phyloP scores from a whole-genome alignment of 2,329 filamentous ascomycete genomes.

The Clonostachys solani region DNA sequence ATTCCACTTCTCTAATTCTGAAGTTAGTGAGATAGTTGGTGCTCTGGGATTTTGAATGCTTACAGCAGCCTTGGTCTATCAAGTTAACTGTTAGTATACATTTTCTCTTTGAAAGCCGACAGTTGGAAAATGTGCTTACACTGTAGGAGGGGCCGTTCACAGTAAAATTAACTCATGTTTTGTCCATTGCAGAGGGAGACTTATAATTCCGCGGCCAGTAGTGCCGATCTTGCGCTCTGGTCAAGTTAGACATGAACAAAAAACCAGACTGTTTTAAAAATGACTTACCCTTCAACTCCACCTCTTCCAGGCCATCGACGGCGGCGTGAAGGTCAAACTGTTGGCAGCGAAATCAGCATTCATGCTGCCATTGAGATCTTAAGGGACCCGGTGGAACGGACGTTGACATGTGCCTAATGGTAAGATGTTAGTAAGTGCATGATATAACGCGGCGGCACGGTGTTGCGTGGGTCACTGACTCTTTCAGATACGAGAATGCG shows the following conservation, averaged over 20 bases:
- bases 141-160: constrained; percentile 1
- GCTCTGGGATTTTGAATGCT: background rate
- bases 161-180: too few relatives aligned
- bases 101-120: background rate
- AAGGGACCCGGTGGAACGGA: too few relatives aligned
- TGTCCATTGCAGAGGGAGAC: too few relatives aligned
- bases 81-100: background rate
- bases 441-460: too few relatives aligned
- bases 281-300: constrained; percentile 27
- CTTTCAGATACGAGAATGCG: constrained; percentile 61
- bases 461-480: constrained; percentile 10
- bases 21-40: background rate
- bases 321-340: constrained; percentile 61
- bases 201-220: constrained; percentile 2
- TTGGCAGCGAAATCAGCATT: constrained; percentile 37
- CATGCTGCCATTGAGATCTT: too few relatives aligned
- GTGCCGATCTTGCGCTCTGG: constrained; percentile 3
- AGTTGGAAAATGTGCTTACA: background rate
- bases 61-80: constrained; percentile 1
- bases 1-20: constrained; percentile 53
- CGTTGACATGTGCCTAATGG: too few relatives aligned
- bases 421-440: too few relatives aligned
- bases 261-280: background rate
- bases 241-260: background rate
- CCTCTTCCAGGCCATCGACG: constrained; percentile 66